Evolutionary conservation across 352 stramenopile species (phyloP).

Genomic region (Phytophthora cactorum): DNA sequence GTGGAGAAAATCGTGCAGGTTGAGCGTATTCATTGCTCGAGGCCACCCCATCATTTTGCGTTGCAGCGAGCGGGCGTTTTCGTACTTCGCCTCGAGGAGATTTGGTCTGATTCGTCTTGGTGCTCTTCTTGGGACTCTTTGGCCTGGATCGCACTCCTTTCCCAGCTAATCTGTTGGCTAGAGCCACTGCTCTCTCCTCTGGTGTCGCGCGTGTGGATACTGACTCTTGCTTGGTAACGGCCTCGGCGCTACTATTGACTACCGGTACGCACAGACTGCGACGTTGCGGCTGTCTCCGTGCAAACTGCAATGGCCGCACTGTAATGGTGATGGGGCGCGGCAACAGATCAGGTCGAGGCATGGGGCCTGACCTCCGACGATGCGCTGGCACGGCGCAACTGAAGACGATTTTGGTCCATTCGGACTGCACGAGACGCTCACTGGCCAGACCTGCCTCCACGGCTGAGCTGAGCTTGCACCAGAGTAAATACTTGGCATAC

Average conservation of each 20-base stretch:
- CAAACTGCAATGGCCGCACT: conserved; percentile 54
- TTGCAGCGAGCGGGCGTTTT: conserved; percentile 25
- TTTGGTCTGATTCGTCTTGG: conserved; percentile 29
- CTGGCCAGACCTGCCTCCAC: conserved; percentile 44
- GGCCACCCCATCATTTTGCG: conserved; percentile 14
- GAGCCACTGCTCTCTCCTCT: conserved; percentile 17
- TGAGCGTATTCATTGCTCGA: conserved; percentile 12
- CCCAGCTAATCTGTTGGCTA: conserved; percentile 28
- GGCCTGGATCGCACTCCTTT: conserved; percentile 25
- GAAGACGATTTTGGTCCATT: conserved; percentile 87
- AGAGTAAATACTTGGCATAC: conserved; percentile 61
- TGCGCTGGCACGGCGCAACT: conserved; percentile 43
- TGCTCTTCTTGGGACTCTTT: conserved; percentile 39
- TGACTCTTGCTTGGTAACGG: conserved; percentile 15
- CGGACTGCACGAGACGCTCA: conserved; percentile 55
- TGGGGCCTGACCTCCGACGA: conserved; percentile 44
- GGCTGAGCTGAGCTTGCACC: conserved; percentile 52
- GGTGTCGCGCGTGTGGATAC: conserved; percentile 19
- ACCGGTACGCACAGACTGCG: conserved; percentile 21
- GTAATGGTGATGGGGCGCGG: conserved; percentile 67
- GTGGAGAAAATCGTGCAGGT: conserved; percentile 37
- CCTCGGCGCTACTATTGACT: conserved; percentile 15
- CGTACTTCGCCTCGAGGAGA: conserved; percentile 35
- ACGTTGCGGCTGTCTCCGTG: conserved; percentile 34
- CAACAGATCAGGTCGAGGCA: conserved; percentile 52